phyloP scores from a whole-genome alignment of 352 stramenopile species.

The Pythium sukuiense region DNA sequence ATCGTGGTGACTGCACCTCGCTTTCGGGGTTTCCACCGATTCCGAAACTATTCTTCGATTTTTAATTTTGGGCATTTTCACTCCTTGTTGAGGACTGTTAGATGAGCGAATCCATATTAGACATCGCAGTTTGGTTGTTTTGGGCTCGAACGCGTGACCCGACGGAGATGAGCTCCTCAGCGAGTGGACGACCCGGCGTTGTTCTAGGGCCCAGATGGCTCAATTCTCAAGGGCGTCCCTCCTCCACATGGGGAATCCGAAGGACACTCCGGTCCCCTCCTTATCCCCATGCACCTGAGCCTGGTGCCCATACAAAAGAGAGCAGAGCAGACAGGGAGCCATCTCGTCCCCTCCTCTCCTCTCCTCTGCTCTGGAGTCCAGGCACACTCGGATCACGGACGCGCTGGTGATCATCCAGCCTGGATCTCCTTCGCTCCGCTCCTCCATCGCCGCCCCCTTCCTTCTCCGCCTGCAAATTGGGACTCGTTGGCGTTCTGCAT shows the following conservation, averaged over 20 bases:
- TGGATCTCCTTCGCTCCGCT: not conserved
- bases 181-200: not conserved
- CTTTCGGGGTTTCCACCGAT: not conserved
- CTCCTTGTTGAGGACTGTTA: not conserved
- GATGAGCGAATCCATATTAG: not conserved
- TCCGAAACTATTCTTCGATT: constrained; percentile 4
- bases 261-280: not conserved
- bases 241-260: not conserved
- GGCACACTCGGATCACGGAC: not conserved
- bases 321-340: not conserved
- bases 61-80: constrained; percentile 7
- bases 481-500: not conserved
- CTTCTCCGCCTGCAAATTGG: not conserved
- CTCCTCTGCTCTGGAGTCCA: not conserved
- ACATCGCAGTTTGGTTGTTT: not conserved
- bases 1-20: not conserved
- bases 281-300: not conserved
- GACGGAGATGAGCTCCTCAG: not conserved
- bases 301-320: not conserved
- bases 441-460: not conserved
- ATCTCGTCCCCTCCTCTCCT: not conserved
- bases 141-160: not conserved
- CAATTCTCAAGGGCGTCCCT: not conserved
- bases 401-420: not conserved
- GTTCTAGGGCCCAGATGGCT: constrained; percentile 8